A percentile compares a stretch with the other conserved stretches of the same genome.
These are phyloP conservation scores for Lasiosphaeris hirsuta DNA, from an alignment of 495 filamentous ascomycete genomes.

Conservation along the genomic window DNA sequence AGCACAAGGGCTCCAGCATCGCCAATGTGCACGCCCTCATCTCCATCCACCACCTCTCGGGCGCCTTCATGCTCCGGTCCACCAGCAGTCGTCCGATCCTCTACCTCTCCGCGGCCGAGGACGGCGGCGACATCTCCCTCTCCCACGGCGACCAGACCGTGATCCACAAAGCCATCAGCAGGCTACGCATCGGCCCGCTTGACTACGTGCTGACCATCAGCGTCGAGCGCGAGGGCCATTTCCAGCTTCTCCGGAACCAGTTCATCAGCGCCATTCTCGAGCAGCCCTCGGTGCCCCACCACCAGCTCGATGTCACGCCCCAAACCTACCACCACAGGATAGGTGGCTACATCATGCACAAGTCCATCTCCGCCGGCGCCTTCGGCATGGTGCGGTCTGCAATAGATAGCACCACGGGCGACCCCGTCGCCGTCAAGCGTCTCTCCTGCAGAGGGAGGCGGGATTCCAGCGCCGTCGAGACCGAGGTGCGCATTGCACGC, in stretches of 20 bases:
- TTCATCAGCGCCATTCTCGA: conserved; percentile 3
- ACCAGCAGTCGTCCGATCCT: conserved; percentile 5
- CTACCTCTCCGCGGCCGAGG: conserved; percentile 10
- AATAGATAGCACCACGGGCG: conserved; percentile 1
- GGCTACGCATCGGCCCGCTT: conserved; percentile 4
- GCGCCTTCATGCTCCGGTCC: conserved; percentile 10
- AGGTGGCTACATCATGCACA: conserved; percentile 9
- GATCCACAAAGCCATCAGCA: neutral
- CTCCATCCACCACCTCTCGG: conserved; percentile 9
- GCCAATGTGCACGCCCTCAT: conserved; percentile 12
- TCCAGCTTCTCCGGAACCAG: conserved; percentile 2
- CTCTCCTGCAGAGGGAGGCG: neutral
- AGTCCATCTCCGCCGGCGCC: conserved; percentile 9
- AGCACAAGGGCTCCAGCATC: conserved; percentile 7
- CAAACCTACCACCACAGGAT: conserved; percentile 8
- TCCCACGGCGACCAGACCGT: conserved; percentile 7
- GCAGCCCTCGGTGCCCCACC: neutral
- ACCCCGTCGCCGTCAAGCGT: conserved; percentile 10
- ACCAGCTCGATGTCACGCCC: conserved; percentile 4
- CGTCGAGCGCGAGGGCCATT: conserved; percentile 6
- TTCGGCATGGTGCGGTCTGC: conserved; percentile 13
- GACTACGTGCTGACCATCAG: conserved; percentile 1
- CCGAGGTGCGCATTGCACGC: neutral
- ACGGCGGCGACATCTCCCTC: conserved; percentile 4
- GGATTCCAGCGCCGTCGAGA: neutral